Base-by-base conservation (phyloP, 495 filamentous ascomycete genomes). In the Xanthoparmelia taractica region DNA sequence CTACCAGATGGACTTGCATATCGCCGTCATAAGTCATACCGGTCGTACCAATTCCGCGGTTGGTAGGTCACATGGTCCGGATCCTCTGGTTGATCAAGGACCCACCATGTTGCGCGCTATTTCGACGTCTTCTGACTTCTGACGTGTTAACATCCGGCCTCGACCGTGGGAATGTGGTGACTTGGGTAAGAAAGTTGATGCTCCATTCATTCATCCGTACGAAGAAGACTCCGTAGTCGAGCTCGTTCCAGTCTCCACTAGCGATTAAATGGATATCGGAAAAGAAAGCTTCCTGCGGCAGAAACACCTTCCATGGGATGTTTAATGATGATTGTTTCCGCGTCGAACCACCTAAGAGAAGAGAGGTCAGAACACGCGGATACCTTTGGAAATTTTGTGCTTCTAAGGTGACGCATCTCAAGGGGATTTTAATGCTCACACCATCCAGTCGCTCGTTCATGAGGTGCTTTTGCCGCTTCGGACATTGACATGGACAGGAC, bases 191-290 rank as follows among this genome's bases (percentile, higher is more conserved):
- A n/a, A 83, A 69, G 13, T 79, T 71, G 45, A 81, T 73, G 8
- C 75, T 74, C 80, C 81, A 84, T 20, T 69, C 67, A 56, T 72
- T 71, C 8, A 64, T 76, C 34, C 78, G 75, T 52, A 84, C 65
- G 6, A 77, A 72, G 66, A 85, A 85, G 36, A 79, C 75, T 31
- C 82, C 81, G 60, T 78, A 80, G 70, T 85, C 84, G 40, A 84
- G 72, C 2, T 80, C 80, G 67, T 83, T 79, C 72, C 74, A 76
- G 73, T 85, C 81, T 60, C 78, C 71, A 1, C 73, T 72, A 27
- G 78, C 75, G 15, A 85, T 59, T 1, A 83, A 56, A 65, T 83
- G 71, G 50, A 80, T 69, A 59, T 80, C 68, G 7, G 71, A 60
- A 61, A 79, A 74, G 17, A 5, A 23, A 36, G 76, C 67, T 15